These are phyloP conservation scores for Pseudocercospora macadamiae DNA, from an alignment of 2,329 filamentous ascomycete genomes.

Conservation along the genomic window DNA sequence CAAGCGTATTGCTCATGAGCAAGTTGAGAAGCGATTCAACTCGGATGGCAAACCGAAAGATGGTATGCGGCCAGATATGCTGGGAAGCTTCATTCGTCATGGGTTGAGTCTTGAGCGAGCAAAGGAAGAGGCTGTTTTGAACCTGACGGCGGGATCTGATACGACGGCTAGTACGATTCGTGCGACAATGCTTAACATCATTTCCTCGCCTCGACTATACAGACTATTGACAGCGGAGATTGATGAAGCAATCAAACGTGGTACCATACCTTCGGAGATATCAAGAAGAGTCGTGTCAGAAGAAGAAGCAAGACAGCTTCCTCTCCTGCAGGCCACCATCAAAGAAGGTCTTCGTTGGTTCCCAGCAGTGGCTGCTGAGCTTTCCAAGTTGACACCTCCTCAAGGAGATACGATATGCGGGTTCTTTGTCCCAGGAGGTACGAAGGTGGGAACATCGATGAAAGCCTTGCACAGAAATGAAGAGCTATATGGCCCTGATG, in stretches of 20 bases:
- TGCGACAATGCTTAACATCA: slow-evolving; percentile 19
- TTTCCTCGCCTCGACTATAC: slow-evolving; percentile 39
- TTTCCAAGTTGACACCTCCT: slow-evolving; percentile 40
- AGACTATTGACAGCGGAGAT: slow-evolving; percentile 52
- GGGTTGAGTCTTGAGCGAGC: slow-evolving; percentile 9
- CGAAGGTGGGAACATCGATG: slow-evolving; percentile 29
- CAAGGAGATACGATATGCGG: slow-evolving; percentile 40
- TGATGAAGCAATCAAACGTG: slow-evolving; percentile 28
- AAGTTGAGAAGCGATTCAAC: slow-evolving; percentile 10
- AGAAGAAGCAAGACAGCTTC: slow-evolving; percentile 34
- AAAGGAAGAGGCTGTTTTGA: slow-evolving; percentile 10
- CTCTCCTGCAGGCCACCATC: slow-evolving; percentile 45
- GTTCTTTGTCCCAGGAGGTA: slow-evolving; percentile 31
- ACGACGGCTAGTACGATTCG: slow-evolving; percentile 54
- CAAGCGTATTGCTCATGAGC: slow-evolving; percentile 1
- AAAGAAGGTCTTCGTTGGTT: slow-evolving; percentile 45
- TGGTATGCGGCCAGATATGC: slow-evolving; percentile 11
- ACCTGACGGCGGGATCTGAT: slow-evolving; percentile 49
- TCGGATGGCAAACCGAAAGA: slow-evolving; percentile 8
- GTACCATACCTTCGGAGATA: background rate
- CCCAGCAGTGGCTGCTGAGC: slow-evolving; percentile 40
- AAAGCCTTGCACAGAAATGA: slow-evolving; percentile 29
- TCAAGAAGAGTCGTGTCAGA: slow-evolving; percentile 6
- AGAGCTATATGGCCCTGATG: slow-evolving; percentile 38
- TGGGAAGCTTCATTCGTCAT: slow-evolving; percentile 17